Evolutionary conservation across 116 monocot species (phyloP).

Genomic region (Papilionanthe hybrid): DNA sequence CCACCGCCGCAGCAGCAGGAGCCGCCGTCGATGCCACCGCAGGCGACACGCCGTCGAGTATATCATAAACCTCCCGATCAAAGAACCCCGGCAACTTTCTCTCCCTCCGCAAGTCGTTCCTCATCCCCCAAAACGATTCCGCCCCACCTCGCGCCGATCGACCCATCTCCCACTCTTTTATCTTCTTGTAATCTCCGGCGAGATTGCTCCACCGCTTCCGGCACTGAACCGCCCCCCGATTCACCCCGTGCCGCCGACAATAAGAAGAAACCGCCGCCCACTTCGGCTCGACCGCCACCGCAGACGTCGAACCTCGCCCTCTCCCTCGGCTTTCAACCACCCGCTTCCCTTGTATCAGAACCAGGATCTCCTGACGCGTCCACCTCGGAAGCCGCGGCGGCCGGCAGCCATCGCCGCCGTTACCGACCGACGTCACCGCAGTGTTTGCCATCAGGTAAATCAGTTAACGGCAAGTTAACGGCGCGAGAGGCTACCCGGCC

Average conservation of each 20-base stretch:
- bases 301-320: slow-evolving; percentile 13
- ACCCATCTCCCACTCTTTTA: slow-evolving; percentile 77
- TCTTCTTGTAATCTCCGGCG: slow-evolving; percentile 92
- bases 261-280: slow-evolving; percentile 92
- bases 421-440: not conserved
- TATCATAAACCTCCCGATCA: slow-evolving; percentile 86
- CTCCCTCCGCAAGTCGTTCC: slow-evolving; percentile 84
- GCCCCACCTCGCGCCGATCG: slow-evolving; percentile 1
- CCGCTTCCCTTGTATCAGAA: slow-evolving; percentile 88
- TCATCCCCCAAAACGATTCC: slow-evolving; percentile 87
- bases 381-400: slow-evolving; percentile 78
- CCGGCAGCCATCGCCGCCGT: slow-evolving; percentile 15
- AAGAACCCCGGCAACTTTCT: slow-evolving; percentile 89
- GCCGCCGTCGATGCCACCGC: slow-evolving; percentile 24
- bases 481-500: not conserved
- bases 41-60: slow-evolving; percentile 50
- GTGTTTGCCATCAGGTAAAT: not conserved
- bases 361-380: slow-evolving; percentile 97
- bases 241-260: slow-evolving; percentile 77
- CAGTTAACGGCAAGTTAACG: slow-evolving; percentile 4
- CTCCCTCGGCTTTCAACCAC: slow-evolving; percentile 67
- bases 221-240: slow-evolving; percentile 94
- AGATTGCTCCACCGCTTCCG: slow-evolving; percentile 99
- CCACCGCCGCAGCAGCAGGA: slow-evolving; percentile 45
- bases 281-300: slow-evolving; percentile 61